These are phyloP conservation scores for Silene coronaria DNA, from an alignment of 179 eudicot genomes.

Conservation along the genomic window DNA sequence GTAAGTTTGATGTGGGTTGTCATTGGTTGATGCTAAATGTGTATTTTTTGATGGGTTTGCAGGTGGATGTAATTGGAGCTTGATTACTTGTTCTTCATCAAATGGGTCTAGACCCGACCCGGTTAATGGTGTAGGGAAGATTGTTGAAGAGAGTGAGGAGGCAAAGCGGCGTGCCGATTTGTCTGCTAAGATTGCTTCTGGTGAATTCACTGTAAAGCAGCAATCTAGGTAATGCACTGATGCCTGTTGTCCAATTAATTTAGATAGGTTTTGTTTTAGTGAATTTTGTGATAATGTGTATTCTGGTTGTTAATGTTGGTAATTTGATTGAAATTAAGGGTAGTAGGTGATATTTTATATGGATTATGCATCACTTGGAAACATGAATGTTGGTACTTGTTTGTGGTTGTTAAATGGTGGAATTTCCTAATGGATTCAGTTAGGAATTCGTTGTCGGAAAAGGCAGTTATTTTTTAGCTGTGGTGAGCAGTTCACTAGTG, in stretches of 20 bases:
- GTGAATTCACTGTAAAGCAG: slow-evolving; percentile 69
- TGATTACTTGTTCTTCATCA: slow-evolving; percentile 48
- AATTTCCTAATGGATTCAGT: background rate
- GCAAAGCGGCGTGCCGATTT: slow-evolving; percentile 66
- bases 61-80: slow-evolving; percentile 30
- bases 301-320: slow-evolving; percentile 1
- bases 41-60: background rate
- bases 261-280: background rate
- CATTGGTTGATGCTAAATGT: background rate
- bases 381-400: background rate
- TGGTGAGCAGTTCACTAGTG: background rate
- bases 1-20: slow-evolving; percentile 8
- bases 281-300: slow-evolving; percentile 6
- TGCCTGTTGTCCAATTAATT: background rate
- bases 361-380: background rate
- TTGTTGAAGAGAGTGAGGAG: slow-evolving; percentile 41
- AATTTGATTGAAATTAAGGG: background rate
- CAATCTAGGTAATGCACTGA: slow-evolving; percentile 50
- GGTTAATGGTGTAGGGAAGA: slow-evolving; percentile 35
- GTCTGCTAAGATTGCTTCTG: slow-evolving; percentile 84
- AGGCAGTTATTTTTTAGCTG: background rate
- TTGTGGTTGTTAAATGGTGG: slow-evolving; percentile 5
- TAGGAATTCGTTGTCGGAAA: background rate
- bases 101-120: slow-evolving; percentile 58
- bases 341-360: background rate